Base-by-base conservation (phyloP, 768 basidiomycete species). In the Amanita molliuscula region DNA sequence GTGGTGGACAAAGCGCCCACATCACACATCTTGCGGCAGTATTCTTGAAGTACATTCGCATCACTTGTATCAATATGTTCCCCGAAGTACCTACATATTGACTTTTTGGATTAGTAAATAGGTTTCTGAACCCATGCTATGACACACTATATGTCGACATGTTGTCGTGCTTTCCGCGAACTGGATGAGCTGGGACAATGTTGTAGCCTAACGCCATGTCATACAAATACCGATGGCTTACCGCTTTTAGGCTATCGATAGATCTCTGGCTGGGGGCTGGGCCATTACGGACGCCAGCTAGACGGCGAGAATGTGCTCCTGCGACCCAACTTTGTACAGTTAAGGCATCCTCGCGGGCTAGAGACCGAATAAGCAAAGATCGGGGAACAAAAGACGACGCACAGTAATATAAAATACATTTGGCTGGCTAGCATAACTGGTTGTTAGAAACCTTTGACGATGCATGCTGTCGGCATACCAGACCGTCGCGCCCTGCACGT, bases 351-450 rank as follows among this genome's bases (percentile, higher is more conserved):
- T 90, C 86, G n/a, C 86, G 76, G 43, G 88, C 88, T 90, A 46
- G 1, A 43, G 36, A 46, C 29, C 29, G 44, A 18, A 28, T 8
- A 38, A 38, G 40, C 37, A 18, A 23, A 37, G 36, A 50, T 6
- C 4, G 10, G 43, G 1, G 53, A 33, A 18, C 25, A 13, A 13
- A 34, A 7, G 34, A n/a, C 35, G 29, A 45, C 79, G 58, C 54
- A 87, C 88, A 90, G 58, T 89, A 92, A 59, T 88, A 92, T 1
- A 91, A 63, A 23, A 90, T 68, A 55, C 88, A 91, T 65, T 85
- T 88, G 0, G 89, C 74, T 1, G 86, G 78, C 88, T 91, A 25
- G 23, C 18, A 21, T 20, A 28, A 43, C 44, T 37, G 28, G 21
- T 42, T 11, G 16, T 28, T 23, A 33, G 16, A 46, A 1, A 18